Evolutionary conservation across 148 eudicot genomes (phyloP).

Genomic region (Euryodendron excelsum): DNA sequence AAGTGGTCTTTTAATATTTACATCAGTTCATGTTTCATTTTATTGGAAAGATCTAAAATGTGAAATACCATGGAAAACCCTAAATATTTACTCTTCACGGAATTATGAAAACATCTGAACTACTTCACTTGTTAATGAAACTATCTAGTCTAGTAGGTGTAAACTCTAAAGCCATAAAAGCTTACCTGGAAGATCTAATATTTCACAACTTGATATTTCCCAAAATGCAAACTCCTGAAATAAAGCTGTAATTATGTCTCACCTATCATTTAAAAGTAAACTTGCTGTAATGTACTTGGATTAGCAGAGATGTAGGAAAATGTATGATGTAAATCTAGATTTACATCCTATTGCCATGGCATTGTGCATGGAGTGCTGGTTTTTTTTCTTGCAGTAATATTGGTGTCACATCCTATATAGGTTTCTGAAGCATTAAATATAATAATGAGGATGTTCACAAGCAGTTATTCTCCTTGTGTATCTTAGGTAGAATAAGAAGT

Average conservation of each 20-base stretch:
- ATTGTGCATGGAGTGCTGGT: background rate
- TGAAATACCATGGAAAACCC: background rate
- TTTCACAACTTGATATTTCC: background rate
- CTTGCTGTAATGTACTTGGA: background rate
- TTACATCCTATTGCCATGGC: background rate
- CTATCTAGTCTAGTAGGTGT: background rate
- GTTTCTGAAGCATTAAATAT: background rate
- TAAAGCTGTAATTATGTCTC: background rate
- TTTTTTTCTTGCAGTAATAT: background rate
- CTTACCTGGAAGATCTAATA: background rate
- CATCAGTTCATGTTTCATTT: no score
- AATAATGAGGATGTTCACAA: background rate
- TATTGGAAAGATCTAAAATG: background rate
- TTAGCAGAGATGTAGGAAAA: background rate
- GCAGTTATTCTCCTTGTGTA: background rate
- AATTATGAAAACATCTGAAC: background rate
- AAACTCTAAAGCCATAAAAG: background rate
- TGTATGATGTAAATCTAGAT: background rate
- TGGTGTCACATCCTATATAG: background rate
- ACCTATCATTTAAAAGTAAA: background rate
- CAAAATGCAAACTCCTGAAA: background rate
- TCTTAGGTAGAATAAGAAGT: no score
- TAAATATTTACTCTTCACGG: background rate
- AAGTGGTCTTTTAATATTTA: background rate
- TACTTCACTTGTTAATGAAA: background rate